Evolutionary conservation across 371 early-diverging fungal genomes (phyloP).

Genomic region (Mucor velutinosus): DNA sequence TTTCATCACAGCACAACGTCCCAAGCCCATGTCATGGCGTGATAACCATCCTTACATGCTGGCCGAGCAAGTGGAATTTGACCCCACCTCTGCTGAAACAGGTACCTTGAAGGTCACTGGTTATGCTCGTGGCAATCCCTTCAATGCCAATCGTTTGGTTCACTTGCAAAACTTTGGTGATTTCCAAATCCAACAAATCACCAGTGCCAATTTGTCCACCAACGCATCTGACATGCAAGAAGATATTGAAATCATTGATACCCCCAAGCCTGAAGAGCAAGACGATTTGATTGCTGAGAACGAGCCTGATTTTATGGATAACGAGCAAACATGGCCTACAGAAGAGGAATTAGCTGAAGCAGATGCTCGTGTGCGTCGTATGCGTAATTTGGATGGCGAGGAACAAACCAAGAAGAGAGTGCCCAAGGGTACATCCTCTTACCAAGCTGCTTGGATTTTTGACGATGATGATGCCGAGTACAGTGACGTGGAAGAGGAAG

Average conservation of each 20-base stretch:
- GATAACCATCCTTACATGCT: constrained; percentile 88
- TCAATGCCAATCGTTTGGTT: constrained; percentile 87
- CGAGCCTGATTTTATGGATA: constrained; percentile 85
- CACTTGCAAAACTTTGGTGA: constrained; percentile 92
- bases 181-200: constrained; percentile 78
- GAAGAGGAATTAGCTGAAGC: constrained; percentile 90
- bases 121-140: constrained; percentile 74
- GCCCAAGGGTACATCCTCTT: constrained; percentile 93
- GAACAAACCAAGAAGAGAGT: constrained; percentile 63
- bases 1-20: constrained; percentile 71
- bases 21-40: constrained; percentile 85
- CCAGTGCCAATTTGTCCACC: constrained; percentile 25
- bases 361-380: constrained; percentile 57
- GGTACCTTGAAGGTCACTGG: constrained; percentile 86
- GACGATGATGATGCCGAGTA: constrained; percentile 73
- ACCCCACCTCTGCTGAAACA: constrained; percentile 37
- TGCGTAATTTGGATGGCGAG: constrained; percentile 27
- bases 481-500: constrained; percentile 67
- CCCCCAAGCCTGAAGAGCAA: constrained; percentile 66
- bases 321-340: constrained; percentile 98
- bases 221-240: constrained; percentile 46
- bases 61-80: constrained; percentile 74
- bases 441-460: constrained; percentile 97
- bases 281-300: constrained; percentile 80
- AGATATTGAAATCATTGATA: constrained; percentile 57